These are phyloP conservation scores for Scheffersomyces stipitis DNA, from an alignment of 805 yeast genomes.

Conservation along the genomic window DNA sequence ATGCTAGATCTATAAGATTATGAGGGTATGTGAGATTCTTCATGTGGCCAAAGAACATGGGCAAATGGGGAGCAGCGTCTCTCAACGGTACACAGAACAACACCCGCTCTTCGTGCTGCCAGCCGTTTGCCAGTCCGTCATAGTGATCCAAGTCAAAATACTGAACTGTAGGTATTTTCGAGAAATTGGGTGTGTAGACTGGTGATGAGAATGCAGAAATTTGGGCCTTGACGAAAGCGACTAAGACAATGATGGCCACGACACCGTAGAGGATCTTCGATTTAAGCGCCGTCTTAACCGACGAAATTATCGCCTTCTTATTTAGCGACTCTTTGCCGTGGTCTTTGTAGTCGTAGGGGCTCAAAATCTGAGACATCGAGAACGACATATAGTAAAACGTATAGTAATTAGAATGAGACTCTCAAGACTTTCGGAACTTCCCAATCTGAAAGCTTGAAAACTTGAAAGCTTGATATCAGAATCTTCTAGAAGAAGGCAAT, in stretches of 20 bases:
- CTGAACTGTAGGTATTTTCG: slow-evolving; percentile 43
- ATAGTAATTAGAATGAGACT: too few relatives aligned
- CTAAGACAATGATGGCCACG: slow-evolving; percentile 5
- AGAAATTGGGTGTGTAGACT: slow-evolving; percentile 35
- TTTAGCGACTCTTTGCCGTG: too few relatives aligned
- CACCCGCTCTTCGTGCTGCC: slow-evolving; percentile 77
- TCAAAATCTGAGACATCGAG: too few relatives aligned
- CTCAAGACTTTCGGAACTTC: too few relatives aligned
- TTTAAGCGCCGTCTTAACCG: background rate
- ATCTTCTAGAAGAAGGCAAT: too few relatives aligned
- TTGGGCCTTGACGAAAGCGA: background rate
- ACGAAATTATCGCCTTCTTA: background rate
- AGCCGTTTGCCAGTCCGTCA: slow-evolving; percentile 68
- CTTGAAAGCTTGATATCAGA: too few relatives aligned
- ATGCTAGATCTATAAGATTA: slow-evolving; percentile 75
- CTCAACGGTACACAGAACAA: slow-evolving; percentile 86
- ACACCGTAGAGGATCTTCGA: slow-evolving; percentile 5
- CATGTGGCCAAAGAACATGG: slow-evolving; percentile 86
- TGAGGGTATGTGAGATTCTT: slow-evolving; percentile 82
- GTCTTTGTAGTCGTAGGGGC: too few relatives aligned
- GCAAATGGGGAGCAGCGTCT: slow-evolving; percentile 88
- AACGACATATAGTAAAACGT: too few relatives aligned
- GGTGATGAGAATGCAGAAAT: slow-evolving; percentile 1
- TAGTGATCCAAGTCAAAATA: slow-evolving; percentile 72
- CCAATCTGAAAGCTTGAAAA: too few relatives aligned